Evolutionary conservation across 805 yeast species (phyloP), one percentile per base, ranked within the genome.

Genomic region (Saccharomyces kudriavzevii): DNA sequence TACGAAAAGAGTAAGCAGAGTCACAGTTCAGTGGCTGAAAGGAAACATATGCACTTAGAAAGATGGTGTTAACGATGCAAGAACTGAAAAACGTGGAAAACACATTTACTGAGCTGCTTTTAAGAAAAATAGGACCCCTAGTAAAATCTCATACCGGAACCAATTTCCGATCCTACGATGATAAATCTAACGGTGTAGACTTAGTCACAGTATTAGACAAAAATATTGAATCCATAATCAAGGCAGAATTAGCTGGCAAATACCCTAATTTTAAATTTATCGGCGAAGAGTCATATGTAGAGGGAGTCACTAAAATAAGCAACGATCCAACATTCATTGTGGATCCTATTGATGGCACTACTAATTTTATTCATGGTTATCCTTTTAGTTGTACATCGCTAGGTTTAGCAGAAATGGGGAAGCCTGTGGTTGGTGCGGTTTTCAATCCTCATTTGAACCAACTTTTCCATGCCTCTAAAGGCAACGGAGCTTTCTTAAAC

Each of bases 271-370:
- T 64, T 62, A 70, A 71, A 56, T 83, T 82, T 64, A 72, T 83
- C 62, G 87, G 87, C 28, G 87, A 83, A 62, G 87, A 83, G 63
- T 73, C 81, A 24, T 82, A 73, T 56, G 69, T 76, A 11, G 75
- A 75, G 3, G 85, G 83, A 1, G 69, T 65, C 29, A 72, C 83
- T 2, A 63, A 62, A 48, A 68, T 83, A 14, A 69, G 77, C 1
- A 74, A 74, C 45, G 78, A 70, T 3, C 87, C 87, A 22, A 82
- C 86, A 1, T 83, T 83, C 61, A 76, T 83, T 52, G 83, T 83
- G 20, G 87, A 82, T 61, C 85, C 85, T 45, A 78, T 81, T 62
- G 85, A 82, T 58, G 87, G 87, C 11, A 83, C 87, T 1, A 81
- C 85, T 4, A 79, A 83, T 65, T 83, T 83, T 65, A 76, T 82